phyloP scores from a whole-genome alignment of 2,329 filamentous ascomycete genomes.

The Aspergillus sojae region DNA sequence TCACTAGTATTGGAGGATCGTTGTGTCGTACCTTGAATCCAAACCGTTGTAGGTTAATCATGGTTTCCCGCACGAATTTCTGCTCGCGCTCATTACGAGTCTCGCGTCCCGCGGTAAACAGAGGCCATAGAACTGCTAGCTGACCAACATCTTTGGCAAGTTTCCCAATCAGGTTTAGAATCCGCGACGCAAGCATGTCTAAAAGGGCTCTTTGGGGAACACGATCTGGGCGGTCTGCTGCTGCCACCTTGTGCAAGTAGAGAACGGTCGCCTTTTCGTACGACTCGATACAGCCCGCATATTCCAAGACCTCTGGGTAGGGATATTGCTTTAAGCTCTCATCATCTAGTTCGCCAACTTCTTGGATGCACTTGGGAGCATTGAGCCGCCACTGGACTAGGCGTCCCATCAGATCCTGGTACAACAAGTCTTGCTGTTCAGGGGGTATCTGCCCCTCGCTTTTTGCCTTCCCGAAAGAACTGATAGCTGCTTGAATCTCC shows the following conservation, averaged over 20 bases:
- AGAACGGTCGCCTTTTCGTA: constrained; percentile 42
- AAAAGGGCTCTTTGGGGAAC: constrained; percentile 29
- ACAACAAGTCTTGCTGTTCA: constrained; percentile 34
- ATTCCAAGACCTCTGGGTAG: constrained; percentile 36
- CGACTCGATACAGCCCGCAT: constrained; percentile 39
- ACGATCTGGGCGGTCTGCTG: constrained; percentile 31
- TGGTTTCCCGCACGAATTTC: constrained; percentile 33
- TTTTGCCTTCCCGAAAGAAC: constrained; percentile 37
- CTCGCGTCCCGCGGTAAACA: constrained; percentile 39
- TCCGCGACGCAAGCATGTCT: constrained; percentile 33
- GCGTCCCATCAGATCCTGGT: constrained; percentile 31
- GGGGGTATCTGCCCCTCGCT: constrained; percentile 29
- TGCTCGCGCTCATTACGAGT: constrained; percentile 32
- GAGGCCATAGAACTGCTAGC: constrained; percentile 36
- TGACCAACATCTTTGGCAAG: constrained; percentile 38
- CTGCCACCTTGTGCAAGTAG: constrained; percentile 36
- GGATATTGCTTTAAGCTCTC: constrained; percentile 30
- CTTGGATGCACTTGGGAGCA: constrained; percentile 31
- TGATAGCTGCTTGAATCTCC: constrained; percentile 38
- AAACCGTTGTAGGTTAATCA: constrained; percentile 31
- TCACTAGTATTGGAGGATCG: not conserved
- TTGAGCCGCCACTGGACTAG: constrained; percentile 34
- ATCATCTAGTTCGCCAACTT: constrained; percentile 32
- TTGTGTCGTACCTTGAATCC: constrained; percentile 31
- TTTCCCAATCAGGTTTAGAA: constrained; percentile 32